Evolutionary conservation across 1,139 yeast genomes (phyloP).

Genomic region (Wickerhamomyces sp.): DNA sequence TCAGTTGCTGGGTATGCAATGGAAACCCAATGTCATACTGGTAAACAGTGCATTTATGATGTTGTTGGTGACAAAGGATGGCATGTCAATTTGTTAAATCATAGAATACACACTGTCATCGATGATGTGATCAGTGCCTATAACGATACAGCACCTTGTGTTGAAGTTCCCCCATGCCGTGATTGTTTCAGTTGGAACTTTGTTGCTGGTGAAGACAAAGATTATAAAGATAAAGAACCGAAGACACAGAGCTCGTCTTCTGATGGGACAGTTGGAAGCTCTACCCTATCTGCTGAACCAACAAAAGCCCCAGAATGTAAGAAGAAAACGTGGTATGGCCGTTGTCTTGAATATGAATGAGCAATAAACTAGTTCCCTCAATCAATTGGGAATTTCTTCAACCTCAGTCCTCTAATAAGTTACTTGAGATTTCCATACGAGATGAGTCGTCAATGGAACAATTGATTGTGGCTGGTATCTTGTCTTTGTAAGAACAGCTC

Average conservation of each 20-base stretch:
- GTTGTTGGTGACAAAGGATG: conserved; percentile 87
- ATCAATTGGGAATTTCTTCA: too few relatives aligned
- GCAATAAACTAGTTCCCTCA: too few relatives aligned
- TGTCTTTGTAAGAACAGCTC: too few relatives aligned
- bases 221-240: conserved; percentile 17
- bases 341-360: conserved; percentile 16
- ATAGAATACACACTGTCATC: conserved; percentile 86
- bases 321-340: conserved; percentile 25
- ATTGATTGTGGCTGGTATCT: too few relatives aligned
- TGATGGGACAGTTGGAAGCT: neutral
- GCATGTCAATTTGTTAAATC: conserved; percentile 85
- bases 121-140: conserved; percentile 71
- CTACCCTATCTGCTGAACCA: conserved; percentile 9
- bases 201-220: conserved; percentile 42
- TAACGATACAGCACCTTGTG: conserved; percentile 74
- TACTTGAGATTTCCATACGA: too few relatives aligned
- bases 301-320: conserved; percentile 20
- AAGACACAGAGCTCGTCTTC: conserved; percentile 12
- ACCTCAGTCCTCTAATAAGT: too few relatives aligned
- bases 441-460: too few relatives aligned
- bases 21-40: conserved; percentile 96
- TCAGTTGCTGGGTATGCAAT: conserved; percentile 93
- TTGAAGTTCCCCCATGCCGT: conserved; percentile 69
- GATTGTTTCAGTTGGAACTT: conserved; percentile 94
- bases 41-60: conserved; percentile 83